Percentiles rank a stretch among this genome's conserved stretches.
These are phyloP conservation scores for Closterium sp. DNA, from an alignment of 139 green algal species.

Conservation along the genomic window DNA sequence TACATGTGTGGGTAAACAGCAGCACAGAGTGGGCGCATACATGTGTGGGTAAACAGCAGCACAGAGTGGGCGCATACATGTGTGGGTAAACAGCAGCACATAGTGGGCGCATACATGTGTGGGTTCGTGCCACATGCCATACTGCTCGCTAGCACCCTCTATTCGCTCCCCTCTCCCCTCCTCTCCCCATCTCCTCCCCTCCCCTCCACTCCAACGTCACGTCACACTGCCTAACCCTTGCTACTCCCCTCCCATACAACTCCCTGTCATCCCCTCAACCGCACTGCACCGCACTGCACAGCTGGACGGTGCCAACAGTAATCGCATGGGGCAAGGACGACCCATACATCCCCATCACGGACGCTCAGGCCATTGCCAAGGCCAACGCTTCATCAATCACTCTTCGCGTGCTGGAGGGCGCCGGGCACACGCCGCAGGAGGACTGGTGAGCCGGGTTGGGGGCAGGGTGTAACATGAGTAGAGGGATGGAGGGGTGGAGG, in stretches of 20 bases:
- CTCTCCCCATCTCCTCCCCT: neutral
- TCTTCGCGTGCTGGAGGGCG: constrained; percentile 9
- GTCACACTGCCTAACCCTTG: too few species aligned
- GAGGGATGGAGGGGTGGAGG: neutral
- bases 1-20: too few species aligned
- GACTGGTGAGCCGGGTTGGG: constrained; percentile 50
- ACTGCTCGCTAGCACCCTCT: too few species aligned
- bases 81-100: too few species aligned
- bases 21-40: too few species aligned
- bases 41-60: too few species aligned
- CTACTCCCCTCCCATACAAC: too few species aligned
- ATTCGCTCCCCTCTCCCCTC: too few species aligned
- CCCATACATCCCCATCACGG: constrained; percentile 8
- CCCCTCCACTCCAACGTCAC: too few species aligned
- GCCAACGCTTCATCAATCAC: constrained; percentile 7
- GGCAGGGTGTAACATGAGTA: neutral
- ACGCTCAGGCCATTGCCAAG: constrained; percentile 20
- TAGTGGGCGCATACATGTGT: too few species aligned
- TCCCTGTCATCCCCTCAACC: neutral
- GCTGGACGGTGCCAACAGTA: constrained; percentile 25
- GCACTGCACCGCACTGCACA: neutral
- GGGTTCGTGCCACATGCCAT: too few species aligned
- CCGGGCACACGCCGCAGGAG: constrained; percentile 41
- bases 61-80: too few species aligned
- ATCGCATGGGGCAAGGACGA: constrained; percentile 33